phyloP scores from a whole-genome alignment of 306 rosid species.

The Acacia acuminata region DNA sequence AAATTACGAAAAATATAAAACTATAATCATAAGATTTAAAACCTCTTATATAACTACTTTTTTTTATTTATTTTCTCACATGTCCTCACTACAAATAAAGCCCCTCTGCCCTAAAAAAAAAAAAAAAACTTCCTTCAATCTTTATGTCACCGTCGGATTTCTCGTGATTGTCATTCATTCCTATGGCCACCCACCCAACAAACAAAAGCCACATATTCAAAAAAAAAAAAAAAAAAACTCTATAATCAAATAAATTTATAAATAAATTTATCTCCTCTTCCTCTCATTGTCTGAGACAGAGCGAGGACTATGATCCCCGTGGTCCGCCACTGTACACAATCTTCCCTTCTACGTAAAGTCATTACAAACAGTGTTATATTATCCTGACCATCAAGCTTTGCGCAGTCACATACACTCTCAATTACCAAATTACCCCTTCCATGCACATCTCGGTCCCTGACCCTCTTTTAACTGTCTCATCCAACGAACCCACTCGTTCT shows the following conservation, averaged over 20 bases:
- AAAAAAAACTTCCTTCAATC: not conserved
- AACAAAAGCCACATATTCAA: slow-evolving; percentile 14
- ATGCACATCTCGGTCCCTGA: not conserved
- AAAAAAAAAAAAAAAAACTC: too few relatives aligned
- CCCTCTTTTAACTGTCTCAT: not conserved
- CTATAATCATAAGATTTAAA: too few relatives aligned
- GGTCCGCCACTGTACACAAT: slow-evolving; percentile 44
- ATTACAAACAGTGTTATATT: slow-evolving; percentile 23
- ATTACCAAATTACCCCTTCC: slow-evolving; percentile 41
- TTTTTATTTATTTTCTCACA: too few relatives aligned
- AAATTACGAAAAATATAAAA: not conserved
- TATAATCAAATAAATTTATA: not conserved
- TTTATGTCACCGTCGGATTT: slow-evolving; percentile 7
- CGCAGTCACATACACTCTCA: slow-evolving; percentile 15
- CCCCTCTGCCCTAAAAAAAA: not conserved
- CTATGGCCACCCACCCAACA: not conserved
- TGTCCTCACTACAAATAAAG: not conserved
- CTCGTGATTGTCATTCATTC: slow-evolving; percentile 12
- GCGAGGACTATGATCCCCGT: slow-evolving; percentile 30
- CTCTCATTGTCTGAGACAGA: not conserved
- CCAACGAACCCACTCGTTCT: not conserved
- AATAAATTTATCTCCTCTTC: slow-evolving; percentile 12
- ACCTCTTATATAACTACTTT: too few relatives aligned
- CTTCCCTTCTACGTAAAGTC: slow-evolving; percentile 62
- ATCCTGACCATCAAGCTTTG: slow-evolving; percentile 24